Evolutionary conservation across 1,284 basidiomycete species (phyloP).

Genomic region (Ustilago crameri): DNA sequence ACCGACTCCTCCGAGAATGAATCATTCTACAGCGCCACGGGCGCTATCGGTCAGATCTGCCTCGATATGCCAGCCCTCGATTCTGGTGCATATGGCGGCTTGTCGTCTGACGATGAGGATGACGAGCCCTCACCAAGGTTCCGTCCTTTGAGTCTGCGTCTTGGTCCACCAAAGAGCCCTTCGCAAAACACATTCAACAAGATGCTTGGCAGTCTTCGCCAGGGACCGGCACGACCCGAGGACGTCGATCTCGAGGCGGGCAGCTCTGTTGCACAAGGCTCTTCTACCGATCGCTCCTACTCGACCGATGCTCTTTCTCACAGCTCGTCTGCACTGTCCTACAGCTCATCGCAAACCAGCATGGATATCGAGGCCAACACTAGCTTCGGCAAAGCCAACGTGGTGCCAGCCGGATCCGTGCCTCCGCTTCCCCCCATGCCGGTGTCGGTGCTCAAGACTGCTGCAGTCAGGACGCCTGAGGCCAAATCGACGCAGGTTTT

Average conservation of each 20-base stretch:
- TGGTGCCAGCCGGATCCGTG: conserved; percentile 33
- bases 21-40: conserved; percentile 39
- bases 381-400: conserved; percentile 50
- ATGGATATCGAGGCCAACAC: conserved; percentile 34
- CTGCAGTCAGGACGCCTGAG: conserved; percentile 16
- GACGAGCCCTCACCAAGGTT: conserved; percentile 11
- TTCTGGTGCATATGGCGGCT: conserved; percentile 7
- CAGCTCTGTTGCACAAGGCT: conserved; percentile 20
- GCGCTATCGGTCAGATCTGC: conserved; percentile 31
- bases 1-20: conserved; percentile 8
- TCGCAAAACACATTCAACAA: conserved; percentile 42
- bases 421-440: conserved; percentile 47
- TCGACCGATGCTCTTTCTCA: conserved; percentile 41
- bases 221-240: conserved; percentile 6
- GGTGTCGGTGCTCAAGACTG: conserved; percentile 23
- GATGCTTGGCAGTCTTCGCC: conserved; percentile 29
- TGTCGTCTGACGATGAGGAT: conserved; percentile 6
- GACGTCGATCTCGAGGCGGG: conserved; percentile 36
- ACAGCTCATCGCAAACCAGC: conserved; percentile 49
- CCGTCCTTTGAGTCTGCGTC: conserved; percentile 48
- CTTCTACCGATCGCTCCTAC: conserved; percentile 17
- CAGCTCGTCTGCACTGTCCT: conserved; percentile 40
- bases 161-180: conserved; percentile 31
- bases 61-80: conserved; percentile 31
- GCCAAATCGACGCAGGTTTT: conserved; percentile 10